phyloP scores from a whole-genome alignment of 2,329 filamentous ascomycete species.

The Neospermospora avenae region DNA sequence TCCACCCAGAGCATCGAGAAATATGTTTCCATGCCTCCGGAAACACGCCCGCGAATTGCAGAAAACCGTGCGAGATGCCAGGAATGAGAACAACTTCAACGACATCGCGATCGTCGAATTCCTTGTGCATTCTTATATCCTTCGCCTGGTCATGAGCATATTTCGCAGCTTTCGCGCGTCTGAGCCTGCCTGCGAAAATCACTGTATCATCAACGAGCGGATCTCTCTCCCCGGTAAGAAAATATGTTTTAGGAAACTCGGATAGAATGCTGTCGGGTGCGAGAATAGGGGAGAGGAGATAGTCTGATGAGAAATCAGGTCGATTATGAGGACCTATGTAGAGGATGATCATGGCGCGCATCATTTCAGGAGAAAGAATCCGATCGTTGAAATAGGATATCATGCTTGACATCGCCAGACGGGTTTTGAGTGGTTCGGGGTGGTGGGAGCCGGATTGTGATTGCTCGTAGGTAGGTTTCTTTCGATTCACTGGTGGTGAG shows the following conservation, averaged over 20 bases:
- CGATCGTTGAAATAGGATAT: slow-evolving; percentile 98
- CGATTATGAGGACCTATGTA: slow-evolving; percentile 93
- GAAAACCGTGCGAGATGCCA: slow-evolving; percentile 87
- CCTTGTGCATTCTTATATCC: slow-evolving; percentile 49
- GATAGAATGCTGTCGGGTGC: slow-evolving; percentile 81
- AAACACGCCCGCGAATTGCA: slow-evolving; percentile 86
- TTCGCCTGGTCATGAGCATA: slow-evolving; percentile 50
- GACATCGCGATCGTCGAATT: slow-evolving; percentile 70
- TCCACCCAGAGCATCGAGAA: slow-evolving; percentile 75
- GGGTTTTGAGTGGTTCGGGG: slow-evolving; percentile 65
- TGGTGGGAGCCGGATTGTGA: slow-evolving; percentile 49
- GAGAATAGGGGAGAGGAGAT: slow-evolving; percentile 82
- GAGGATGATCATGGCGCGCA: slow-evolving; percentile 97
- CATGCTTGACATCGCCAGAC: slow-evolving; percentile 94
- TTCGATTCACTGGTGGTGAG: slow-evolving; percentile 17
- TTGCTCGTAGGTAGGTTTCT: slow-evolving; percentile 10
- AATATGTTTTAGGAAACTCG: slow-evolving; percentile 90
- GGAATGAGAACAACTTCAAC: slow-evolving; percentile 83
- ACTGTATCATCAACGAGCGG: slow-evolving; percentile 96
- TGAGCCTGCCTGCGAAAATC: slow-evolving; percentile 86
- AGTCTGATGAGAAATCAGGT: slow-evolving; percentile 89
- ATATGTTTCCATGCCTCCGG: slow-evolving; percentile 90
- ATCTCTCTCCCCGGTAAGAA: slow-evolving; percentile 91
- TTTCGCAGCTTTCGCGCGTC: slow-evolving; percentile 67
- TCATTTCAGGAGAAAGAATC: slow-evolving; percentile 94